Base-by-base conservation (phyloP, 202 grass and related monocot species). In the Alloteropsis angusta region DNA sequence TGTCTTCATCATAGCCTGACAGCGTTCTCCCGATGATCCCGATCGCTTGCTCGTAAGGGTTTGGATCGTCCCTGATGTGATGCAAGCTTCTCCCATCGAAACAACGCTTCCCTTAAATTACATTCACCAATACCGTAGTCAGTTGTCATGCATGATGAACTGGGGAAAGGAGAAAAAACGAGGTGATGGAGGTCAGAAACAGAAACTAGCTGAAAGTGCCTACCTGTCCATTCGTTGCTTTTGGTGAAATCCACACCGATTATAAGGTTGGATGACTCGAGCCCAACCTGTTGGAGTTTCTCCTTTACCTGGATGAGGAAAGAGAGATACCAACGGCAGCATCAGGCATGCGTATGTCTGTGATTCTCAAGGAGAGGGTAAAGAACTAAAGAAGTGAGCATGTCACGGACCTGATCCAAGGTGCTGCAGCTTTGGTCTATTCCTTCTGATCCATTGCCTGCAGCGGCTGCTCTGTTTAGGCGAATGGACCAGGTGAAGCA, bases 161-260 rank as follows among this genome's bases (percentile, higher is more conserved):
- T 3, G 2, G 28, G 2, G 17, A 3, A 7, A 44, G 11, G 13
- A 6, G 14, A 47, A 47, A 68, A 1, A 23, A 52, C 18, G 19
- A 54, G 7, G 8, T 9, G 19, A 53, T 49, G 1, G 1, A n/a
- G 9, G 19, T 55, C 19, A 55, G 2, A 25, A 56, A 0, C 4
- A 56, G 53, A 56, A 50, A 4, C 21, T 25, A 25, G 25, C 21
- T 56, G 53, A 25, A 13, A 56, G n/a, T 46, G 4, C 7, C 2
- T 21, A 85, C 87, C 87, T 83, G 82, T 85, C 82, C 82, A 88
- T 7, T 74, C 18, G 67, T 93, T 90, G 87, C 85, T 93, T 65
- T 65, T 90, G 7, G 82, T 90, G 80, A 88, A 93, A 81, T 93
- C 91, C 17, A 93, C 65, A 1, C 91, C 91, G 14, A 93, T 85